phyloP scores from a whole-genome alignment of 2,329 filamentous ascomycete genomes.

The Fonsecaea multimorphosa region DNA sequence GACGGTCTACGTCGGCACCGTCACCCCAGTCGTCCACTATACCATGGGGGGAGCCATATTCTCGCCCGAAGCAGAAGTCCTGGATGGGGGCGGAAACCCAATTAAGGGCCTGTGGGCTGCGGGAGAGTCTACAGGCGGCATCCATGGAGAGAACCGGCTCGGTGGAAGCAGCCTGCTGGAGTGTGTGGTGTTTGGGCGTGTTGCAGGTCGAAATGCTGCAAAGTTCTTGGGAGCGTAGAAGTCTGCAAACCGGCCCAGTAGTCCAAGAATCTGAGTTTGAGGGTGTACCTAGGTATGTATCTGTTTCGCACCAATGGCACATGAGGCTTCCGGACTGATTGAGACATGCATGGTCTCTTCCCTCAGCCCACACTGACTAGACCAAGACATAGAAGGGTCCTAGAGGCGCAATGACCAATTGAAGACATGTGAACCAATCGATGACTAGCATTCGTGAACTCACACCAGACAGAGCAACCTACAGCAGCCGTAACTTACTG shows the following conservation, averaged over 20 bases:
- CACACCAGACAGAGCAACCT: no score
- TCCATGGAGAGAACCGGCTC: slow-evolving; percentile 68
- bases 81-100: slow-evolving; percentile 51
- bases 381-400: no score
- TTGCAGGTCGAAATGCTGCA: slow-evolving; percentile 60
- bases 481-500: no score
- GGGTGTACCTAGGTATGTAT: neutral
- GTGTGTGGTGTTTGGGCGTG: slow-evolving; percentile 68
- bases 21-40: slow-evolving; percentile 70
- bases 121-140: slow-evolving; percentile 68
- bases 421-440: no score
- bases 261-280: neutral
- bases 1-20: slow-evolving; percentile 63
- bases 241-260: neutral
- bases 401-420: no score
- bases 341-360: neutral
- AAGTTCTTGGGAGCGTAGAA: slow-evolving; percentile 28
- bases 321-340: neutral
- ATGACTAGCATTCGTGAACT: no score
- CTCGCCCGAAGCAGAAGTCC: slow-evolving; percentile 59
- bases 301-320: neutral
- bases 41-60: slow-evolving; percentile 70
- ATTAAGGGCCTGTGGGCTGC: slow-evolving; percentile 67
- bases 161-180: slow-evolving; percentile 68
- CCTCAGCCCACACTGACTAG: no score